Percentiles rank a stretch among this genome's conserved stretches.
These are phyloP conservation scores for Aureobasidium sp. DNA, from an alignment of 2,329 filamentous ascomycete genomes.

Conservation along the genomic window DNA sequence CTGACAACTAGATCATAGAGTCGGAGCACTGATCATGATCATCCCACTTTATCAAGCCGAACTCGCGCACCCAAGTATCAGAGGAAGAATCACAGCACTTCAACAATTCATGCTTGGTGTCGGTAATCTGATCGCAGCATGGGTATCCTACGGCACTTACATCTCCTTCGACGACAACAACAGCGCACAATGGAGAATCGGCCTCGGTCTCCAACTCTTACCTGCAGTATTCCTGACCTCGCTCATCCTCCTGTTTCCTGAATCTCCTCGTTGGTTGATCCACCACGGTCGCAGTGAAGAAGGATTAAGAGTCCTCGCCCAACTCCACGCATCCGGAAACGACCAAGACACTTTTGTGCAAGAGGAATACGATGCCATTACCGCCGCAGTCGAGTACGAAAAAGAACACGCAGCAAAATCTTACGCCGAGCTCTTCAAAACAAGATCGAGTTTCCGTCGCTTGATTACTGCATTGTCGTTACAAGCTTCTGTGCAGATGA, in stretches of 20 bases:
- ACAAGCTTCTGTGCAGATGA: slow-evolving; percentile 27
- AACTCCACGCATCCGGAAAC: slow-evolving; percentile 23
- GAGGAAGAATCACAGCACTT: slow-evolving; percentile 22
- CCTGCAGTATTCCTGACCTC: slow-evolving; percentile 21
- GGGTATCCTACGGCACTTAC: slow-evolving; percentile 23
- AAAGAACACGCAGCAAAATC: slow-evolving; percentile 20
- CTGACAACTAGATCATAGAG: not conserved
- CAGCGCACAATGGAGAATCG: slow-evolving; percentile 23
- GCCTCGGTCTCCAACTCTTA: slow-evolving; percentile 21
- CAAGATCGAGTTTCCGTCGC: slow-evolving; percentile 23
- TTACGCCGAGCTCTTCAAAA: slow-evolving; percentile 23
- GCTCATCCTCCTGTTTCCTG: slow-evolving; percentile 33
- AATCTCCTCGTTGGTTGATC: slow-evolving; percentile 40
- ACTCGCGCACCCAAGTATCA: slow-evolving; percentile 39
- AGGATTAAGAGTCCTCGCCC: slow-evolving; percentile 24
- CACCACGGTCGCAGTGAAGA: slow-evolving; percentile 35
- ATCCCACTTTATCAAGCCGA: slow-evolving; percentile 80
- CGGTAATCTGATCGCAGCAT: slow-evolving; percentile 56
- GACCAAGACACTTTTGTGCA: slow-evolving; percentile 22
- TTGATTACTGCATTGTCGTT: slow-evolving; percentile 23
- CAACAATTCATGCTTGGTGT: slow-evolving; percentile 51
- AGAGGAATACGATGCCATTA: slow-evolving; percentile 24
- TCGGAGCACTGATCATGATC: slow-evolving; percentile 50
- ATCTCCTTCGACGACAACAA: slow-evolving; percentile 19
- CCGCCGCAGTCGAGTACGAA: slow-evolving; percentile 22